A percentile compares a stretch with the other conserved stretches of the same genome.
These are phyloP conservation scores for Rubia tinctorum DNA, from an alignment of 305 asterid genomes.

Conservation along the genomic window DNA sequence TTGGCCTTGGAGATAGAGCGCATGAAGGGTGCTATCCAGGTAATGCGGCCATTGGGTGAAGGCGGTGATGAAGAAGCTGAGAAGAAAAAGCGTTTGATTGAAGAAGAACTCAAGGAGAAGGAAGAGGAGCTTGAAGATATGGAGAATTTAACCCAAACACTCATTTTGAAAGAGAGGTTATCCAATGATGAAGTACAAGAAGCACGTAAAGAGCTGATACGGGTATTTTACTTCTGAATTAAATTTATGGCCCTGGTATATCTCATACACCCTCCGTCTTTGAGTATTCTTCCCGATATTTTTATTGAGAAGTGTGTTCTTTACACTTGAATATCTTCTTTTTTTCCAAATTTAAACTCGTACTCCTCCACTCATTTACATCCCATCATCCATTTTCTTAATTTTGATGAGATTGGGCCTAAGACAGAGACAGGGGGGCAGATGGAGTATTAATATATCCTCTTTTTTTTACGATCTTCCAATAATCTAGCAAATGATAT, in stretches of 20 bases:
- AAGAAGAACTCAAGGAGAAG: conserved; percentile 63
- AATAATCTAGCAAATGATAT: background rate
- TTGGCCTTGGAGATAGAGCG: conserved; percentile 66
- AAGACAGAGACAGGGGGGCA: background rate
- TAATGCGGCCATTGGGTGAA: conserved; percentile 61
- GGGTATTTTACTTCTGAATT: background rate
- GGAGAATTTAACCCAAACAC: conserved; percentile 11
- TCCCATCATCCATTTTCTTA: too few relatives aligned
- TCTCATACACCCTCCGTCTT: background rate
- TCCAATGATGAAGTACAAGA: conserved; percentile 78
- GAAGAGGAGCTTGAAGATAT: conserved; percentile 59
- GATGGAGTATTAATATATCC: background rate
- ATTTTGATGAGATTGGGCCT: background rate
- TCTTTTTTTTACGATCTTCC: background rate
- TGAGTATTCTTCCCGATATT: background rate
- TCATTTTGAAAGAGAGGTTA: conserved; percentile 23
- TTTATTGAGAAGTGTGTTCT: background rate
- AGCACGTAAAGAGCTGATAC: conserved; percentile 66
- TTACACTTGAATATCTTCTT: background rate
- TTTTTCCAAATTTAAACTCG: background rate
- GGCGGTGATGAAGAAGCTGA: conserved; percentile 58
- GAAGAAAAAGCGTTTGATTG: conserved; percentile 46
- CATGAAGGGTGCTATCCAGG: conserved; percentile 57
- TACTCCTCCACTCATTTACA: background rate
- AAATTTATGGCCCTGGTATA: background rate